Base-by-base conservation (phyloP, 2,329 filamentous ascomycete genomes). In the Periconia sp. region DNA sequence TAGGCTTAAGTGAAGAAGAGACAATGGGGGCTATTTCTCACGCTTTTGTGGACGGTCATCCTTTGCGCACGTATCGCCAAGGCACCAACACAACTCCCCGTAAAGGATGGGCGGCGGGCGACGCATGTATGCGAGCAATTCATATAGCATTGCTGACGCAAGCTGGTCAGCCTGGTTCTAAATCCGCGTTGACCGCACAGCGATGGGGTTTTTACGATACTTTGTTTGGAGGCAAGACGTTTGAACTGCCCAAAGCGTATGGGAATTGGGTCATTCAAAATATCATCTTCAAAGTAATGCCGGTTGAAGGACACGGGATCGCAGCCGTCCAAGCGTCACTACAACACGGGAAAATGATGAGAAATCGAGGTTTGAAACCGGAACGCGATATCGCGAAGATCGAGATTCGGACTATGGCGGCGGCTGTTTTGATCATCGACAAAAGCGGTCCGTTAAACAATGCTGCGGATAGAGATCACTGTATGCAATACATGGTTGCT, bases 121-220 rank as follows among this genome's bases (percentile, higher is more conserved):
- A 47, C 35, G 45, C 45, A 8, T 47, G 45, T 27, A 17, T 7
- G 20, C 45, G 45, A 11, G 45, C 45, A 6, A 27, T 47, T 47
- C 23, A 47, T 6, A 9, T 47, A 9, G 6, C 6, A 9, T 35
- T 47, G 31, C 27, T 47, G 3, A n/a, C 23, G 3, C 35, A n/a
- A 18, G 31, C 27, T 17, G 45, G 45, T 11, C 45, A 47, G 23
- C 45, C 45, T 17, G 45, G 45, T 27, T 23, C 45, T 17, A 23
- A 23, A 11, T 33, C 9, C 2, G 45, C 35, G n/a, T n/a, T 47
- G 8, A 47, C 45, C 7, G 18, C 27, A 7, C 45, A 23, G 7
- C 3, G 23, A 47, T 47, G 45, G 45, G 45, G 45, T 17, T 47
- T 47, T 18, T 47, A 47, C 45, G 31, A 35, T n/a, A n/a, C 45